Evolutionary conservation across 2,329 filamentous ascomycete genomes (phyloP).

Genomic region (Microascus cirrosus): DNA sequence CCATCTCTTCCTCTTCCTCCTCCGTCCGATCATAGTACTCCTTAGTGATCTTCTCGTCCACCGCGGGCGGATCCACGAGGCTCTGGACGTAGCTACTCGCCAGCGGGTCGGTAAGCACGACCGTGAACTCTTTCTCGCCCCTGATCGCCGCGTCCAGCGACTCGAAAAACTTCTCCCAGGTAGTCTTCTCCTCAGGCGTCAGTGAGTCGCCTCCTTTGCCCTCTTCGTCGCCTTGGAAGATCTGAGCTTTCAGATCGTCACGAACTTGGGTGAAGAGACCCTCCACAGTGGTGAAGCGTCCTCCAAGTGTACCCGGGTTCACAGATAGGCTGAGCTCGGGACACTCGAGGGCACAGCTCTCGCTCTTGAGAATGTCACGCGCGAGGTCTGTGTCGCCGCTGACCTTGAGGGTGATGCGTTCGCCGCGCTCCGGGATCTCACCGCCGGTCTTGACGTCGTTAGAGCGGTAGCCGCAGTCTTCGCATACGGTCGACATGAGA

Average conservation of each 20-base stretch:
- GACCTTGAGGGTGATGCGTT: conserved; percentile 70
- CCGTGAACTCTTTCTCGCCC: conserved; percentile 68
- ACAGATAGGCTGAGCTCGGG: conserved; percentile 80
- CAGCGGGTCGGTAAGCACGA: conserved; percentile 78
- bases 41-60: conserved; percentile 68
- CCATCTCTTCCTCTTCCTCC: conserved; percentile 89
- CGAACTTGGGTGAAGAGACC: conserved; percentile 87
- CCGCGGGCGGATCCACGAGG: conserved; percentile 57
- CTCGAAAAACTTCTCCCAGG: conserved; percentile 75
- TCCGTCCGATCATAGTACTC: conserved; percentile 80
- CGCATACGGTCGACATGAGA: conserved; percentile 88
- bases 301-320: conserved; percentile 87
- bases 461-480: conserved; percentile 83
- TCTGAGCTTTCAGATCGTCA: conserved; percentile 76
- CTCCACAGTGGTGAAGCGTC: conserved; percentile 93
- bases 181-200: conserved; percentile 46
- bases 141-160: conserved; percentile 67
- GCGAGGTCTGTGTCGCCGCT: conserved; percentile 62
- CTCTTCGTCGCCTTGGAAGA: conserved; percentile 58
- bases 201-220: conserved; percentile 69
- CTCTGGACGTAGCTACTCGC: conserved; percentile 93
- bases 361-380: conserved; percentile 91
- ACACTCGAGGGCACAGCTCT: conserved; percentile 79
- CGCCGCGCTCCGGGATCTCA: conserved; percentile 76
- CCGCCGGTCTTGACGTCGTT: conserved; percentile 98